These are phyloP conservation scores for Sugiyamaella neomexicana DNA, from an alignment of 1,139 yeast genomes.

Conservation along the genomic window DNA sequence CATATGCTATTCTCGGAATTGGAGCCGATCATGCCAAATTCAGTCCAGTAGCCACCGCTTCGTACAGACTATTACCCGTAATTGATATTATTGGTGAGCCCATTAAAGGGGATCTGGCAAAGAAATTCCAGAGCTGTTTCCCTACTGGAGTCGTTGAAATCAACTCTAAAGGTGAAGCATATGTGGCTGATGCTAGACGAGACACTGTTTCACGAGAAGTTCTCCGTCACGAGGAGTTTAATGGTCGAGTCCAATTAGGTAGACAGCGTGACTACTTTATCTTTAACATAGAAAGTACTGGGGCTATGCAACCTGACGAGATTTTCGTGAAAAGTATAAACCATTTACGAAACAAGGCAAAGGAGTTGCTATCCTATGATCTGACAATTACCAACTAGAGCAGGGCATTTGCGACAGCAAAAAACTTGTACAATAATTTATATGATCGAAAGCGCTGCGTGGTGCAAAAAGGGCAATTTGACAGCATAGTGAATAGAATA, in stretches of 20 bases:
- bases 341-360: constrained; percentile 81
- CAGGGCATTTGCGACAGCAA: too few species aligned
- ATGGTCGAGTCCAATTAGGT: constrained; percentile 86
- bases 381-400: constrained; percentile 12
- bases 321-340: constrained; percentile 88
- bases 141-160: constrained; percentile 90
- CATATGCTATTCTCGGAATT: constrained; percentile 86
- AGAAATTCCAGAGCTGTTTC: constrained; percentile 82
- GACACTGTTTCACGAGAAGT: constrained; percentile 98
- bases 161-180: constrained; percentile 67
- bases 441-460: too few species aligned
- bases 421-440: constrained; percentile 9
- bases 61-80: constrained; percentile 92
- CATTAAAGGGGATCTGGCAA: constrained; percentile 74
- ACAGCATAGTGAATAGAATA: too few species aligned
- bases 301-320: constrained; percentile 96
- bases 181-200: constrained; percentile 81
- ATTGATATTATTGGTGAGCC: constrained; percentile 67
- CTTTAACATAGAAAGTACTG: constrained; percentile 90
- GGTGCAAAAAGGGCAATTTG: too few species aligned
- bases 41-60: constrained; percentile 95
- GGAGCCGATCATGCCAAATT: constrained; percentile 97
- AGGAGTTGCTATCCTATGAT: constrained; percentile 51
- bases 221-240: constrained; percentile 85
- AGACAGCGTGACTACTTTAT: constrained; percentile 90